These are phyloP conservation scores for Cephalotrichum gorgonifer DNA, from an alignment of 2,329 filamentous ascomycete species.

Conservation along the genomic window DNA sequence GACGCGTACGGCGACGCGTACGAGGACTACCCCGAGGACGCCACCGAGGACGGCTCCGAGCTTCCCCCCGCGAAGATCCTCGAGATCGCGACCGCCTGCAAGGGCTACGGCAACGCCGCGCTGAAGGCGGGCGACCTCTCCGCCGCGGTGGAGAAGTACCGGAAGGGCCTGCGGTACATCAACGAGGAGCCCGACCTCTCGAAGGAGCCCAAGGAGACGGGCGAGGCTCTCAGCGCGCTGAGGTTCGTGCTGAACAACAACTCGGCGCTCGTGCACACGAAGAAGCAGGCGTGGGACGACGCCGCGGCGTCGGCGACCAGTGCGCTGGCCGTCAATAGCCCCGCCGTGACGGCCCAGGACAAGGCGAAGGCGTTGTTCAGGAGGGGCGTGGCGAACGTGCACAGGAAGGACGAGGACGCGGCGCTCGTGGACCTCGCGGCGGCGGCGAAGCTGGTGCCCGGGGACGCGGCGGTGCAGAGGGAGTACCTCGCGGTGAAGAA, in stretches of 20 bases:
- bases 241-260: conserved; percentile 86
- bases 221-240: conserved; percentile 57
- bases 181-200: conserved; percentile 74
- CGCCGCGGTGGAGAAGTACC: conserved; percentile 79
- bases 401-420: conserved; percentile 73
- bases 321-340: conserved; percentile 51
- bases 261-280: conserved; percentile 74
- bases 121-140: conserved; percentile 70
- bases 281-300: conserved; percentile 62
- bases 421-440: conserved; percentile 66
- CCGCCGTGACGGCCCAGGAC: conserved; percentile 60
- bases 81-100: conserved; percentile 74
- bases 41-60: conserved; percentile 40
- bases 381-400: conserved; percentile 63
- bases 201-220: conserved; percentile 58
- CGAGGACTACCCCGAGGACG: conserved; percentile 93
- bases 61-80: conserved; percentile 59
- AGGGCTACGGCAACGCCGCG: conserved; percentile 83
- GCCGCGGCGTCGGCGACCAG: conserved; percentile 59
- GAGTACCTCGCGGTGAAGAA: conserved; percentile 75
- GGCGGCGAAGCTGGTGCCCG: conserved; percentile 64
- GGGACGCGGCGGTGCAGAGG: conserved; percentile 62
- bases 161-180: conserved; percentile 83
- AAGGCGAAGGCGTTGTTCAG: conserved; percentile 85
- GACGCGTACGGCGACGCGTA: conserved; percentile 83